These are phyloP conservation scores for Curvularia verruculosa DNA, from an alignment of 2,329 filamentous ascomycete genomes.

Conservation along the genomic window DNA sequence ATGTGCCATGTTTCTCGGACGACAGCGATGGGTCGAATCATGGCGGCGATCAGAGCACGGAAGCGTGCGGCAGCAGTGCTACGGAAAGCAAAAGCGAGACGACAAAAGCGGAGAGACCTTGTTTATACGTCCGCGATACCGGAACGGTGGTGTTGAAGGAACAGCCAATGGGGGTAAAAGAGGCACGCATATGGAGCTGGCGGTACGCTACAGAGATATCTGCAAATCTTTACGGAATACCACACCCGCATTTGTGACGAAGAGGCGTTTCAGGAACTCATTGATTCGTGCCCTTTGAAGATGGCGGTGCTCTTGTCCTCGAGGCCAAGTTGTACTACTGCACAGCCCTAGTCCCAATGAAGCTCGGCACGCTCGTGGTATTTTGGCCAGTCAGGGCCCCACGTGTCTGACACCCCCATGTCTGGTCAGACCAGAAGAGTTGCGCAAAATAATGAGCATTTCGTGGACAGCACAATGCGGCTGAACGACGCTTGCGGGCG, in stretches of 20 bases:
- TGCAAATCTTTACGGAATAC: slow-evolving; percentile 22
- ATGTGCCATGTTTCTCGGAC: slow-evolving; percentile 39
- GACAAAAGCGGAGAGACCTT: slow-evolving; percentile 27
- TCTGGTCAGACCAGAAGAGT: slow-evolving; percentile 19
- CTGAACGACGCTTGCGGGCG: not conserved
- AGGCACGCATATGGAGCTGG: slow-evolving; percentile 28
- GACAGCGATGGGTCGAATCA: slow-evolving; percentile 30
- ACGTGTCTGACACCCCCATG: slow-evolving; percentile 4
- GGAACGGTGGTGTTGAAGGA: slow-evolving; percentile 18
- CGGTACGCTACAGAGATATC: slow-evolving; percentile 25
- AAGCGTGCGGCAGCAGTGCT: slow-evolving; percentile 23
- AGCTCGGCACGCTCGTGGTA: slow-evolving; percentile 22
- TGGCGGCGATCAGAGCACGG: slow-evolving; percentile 20
- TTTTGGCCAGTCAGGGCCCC: slow-evolving; percentile 28
- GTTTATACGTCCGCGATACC: slow-evolving; percentile 30
- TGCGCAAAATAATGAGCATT: slow-evolving; percentile 10
- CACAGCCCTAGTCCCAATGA: slow-evolving; percentile 21
- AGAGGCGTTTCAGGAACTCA: slow-evolving; percentile 28
- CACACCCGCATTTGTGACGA: slow-evolving; percentile 30
- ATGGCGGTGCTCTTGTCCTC: slow-evolving; percentile 20
- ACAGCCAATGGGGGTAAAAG: slow-evolving; percentile 25
- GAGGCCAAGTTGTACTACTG: slow-evolving; percentile 32
- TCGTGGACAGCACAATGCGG: slow-evolving; percentile 11
- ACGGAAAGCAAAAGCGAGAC: slow-evolving; percentile 21
- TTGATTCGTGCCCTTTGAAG: slow-evolving; percentile 25